These are phyloP conservation scores for Hypomyces perniciosus DNA, from an alignment of 2,329 filamentous ascomycete species.

Conservation along the genomic window DNA sequence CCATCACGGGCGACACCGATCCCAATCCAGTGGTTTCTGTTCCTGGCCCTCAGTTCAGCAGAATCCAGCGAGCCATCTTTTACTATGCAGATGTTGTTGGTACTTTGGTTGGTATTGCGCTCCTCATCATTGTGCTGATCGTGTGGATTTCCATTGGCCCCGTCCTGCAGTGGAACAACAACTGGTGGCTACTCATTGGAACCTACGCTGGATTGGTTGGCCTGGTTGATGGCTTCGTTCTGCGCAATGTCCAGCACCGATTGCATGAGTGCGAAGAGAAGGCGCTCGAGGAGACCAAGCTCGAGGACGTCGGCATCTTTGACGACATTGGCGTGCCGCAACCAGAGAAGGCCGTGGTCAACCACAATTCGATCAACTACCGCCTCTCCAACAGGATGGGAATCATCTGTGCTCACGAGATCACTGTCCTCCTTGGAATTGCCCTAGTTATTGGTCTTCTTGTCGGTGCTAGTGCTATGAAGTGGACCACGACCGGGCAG, in stretches of 20 bases:
- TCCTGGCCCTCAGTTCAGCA: slow-evolving; percentile 24
- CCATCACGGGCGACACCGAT: slow-evolving; percentile 26
- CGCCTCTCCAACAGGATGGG: slow-evolving; percentile 17
- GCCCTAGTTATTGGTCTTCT: slow-evolving; percentile 16
- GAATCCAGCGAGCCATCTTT: slow-evolving; percentile 33
- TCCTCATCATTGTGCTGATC: slow-evolving; percentile 31
- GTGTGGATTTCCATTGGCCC: slow-evolving; percentile 35
- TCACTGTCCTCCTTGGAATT: slow-evolving; percentile 16
- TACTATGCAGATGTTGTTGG: slow-evolving; percentile 39
- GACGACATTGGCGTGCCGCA: slow-evolving; percentile 12
- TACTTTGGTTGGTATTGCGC: slow-evolving; percentile 32
- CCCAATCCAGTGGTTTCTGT: slow-evolving; percentile 30
- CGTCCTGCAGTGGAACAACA: slow-evolving; percentile 32
- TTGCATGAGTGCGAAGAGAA: slow-evolving; percentile 16
- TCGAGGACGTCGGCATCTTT: slow-evolving; percentile 13
- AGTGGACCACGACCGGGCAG: slow-evolving; percentile 19
- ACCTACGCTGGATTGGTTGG: slow-evolving; percentile 42
- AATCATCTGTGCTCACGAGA: slow-evolving; percentile 17
- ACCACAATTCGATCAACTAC: slow-evolving; percentile 11
- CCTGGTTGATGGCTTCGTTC: slow-evolving; percentile 38
- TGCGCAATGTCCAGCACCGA: slow-evolving; percentile 36
- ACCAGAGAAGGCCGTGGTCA: neutral
- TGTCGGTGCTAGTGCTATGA: slow-evolving; percentile 19
- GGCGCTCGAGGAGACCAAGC: slow-evolving; percentile 12
- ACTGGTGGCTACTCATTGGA: slow-evolving; percentile 43